phyloP scores from a whole-genome alignment of 305 asterid species.

The Fraxinus sp. region DNA sequence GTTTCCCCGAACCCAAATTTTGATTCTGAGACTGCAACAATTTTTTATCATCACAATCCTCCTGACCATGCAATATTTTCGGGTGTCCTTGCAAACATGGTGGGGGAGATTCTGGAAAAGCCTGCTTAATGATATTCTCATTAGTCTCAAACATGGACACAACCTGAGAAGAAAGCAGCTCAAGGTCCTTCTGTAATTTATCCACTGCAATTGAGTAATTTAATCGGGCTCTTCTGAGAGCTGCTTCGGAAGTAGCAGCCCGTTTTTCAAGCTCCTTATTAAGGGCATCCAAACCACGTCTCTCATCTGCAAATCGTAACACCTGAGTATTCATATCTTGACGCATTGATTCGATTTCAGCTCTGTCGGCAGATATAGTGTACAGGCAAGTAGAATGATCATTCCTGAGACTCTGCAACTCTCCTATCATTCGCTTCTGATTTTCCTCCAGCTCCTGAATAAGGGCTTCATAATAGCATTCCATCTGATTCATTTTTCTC shows the following conservation, averaged over 20 bases:
- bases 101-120: conserved; percentile 54
- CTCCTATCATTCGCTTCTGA: conserved; percentile 80
- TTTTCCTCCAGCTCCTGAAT: conserved; percentile 90
- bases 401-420: conserved; percentile 70
- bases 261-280: conserved; percentile 81
- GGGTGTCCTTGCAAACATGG: conserved; percentile 30
- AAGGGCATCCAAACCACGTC: conserved; percentile 51
- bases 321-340: conserved; percentile 62
- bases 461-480: conserved; percentile 88
- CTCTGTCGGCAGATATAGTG: conserved; percentile 57
- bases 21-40: conserved; percentile 39
- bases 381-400: conserved; percentile 86
- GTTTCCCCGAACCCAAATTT: conserved; percentile 41
- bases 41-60: conserved; percentile 36
- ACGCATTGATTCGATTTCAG: conserved; percentile 68
- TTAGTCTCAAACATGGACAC: conserved; percentile 88
- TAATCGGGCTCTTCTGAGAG: conserved; percentile 83
- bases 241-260: conserved; percentile 75
- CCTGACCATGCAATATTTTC: conserved; percentile 32
- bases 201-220: conserved; percentile 96
- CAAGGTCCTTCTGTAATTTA: conserved; percentile 91
- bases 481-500: conserved; percentile 93
- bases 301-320: conserved; percentile 62
- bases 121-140: conserved; percentile 82
- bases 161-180: conserved; percentile 93